A percentile compares a stretch with the other conserved stretches of the same genome.
Conservation (phyloP, 2,329 filamentous ascomycete species). For the Metarhizium humberi region DNA sequence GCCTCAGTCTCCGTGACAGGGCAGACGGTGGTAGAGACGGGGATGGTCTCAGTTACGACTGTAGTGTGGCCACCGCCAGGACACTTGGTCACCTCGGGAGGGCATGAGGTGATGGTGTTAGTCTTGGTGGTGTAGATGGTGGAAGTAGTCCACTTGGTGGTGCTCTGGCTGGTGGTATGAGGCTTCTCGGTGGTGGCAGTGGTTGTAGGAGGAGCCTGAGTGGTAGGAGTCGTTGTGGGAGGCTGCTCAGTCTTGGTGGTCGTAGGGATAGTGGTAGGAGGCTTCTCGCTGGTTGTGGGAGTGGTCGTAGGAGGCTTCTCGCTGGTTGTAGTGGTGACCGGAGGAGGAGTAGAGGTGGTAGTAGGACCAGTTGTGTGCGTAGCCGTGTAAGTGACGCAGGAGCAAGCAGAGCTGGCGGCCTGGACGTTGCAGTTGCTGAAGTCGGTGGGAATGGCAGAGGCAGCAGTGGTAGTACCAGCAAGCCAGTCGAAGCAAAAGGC, state of each 20-base stretch:
- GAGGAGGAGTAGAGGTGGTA: conserved; percentile 6
- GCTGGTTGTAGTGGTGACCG: conserved; percentile 3
- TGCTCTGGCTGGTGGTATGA: conserved; percentile 5
- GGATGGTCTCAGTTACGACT: conserved; percentile 18
- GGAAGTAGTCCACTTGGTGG: conserved; percentile 18
- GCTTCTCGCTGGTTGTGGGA: conserved; percentile 3
- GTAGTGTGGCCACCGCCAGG: conserved; percentile 17
- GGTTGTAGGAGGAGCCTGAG: conserved; percentile 4
- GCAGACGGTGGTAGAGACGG: conserved; percentile 32
- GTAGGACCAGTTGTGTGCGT: conserved; percentile 14
- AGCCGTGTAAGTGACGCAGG: conserved; percentile 26
- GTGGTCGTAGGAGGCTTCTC: neutral
- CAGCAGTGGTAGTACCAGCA: conserved; percentile 16
- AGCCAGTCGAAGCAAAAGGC: conserved; percentile 25
- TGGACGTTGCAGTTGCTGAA: conserved; percentile 20
- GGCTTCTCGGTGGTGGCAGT: conserved; percentile 4
- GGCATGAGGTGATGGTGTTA: conserved; percentile 20
- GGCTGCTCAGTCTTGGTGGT: conserved; percentile 6
- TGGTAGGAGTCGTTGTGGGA: conserved; percentile 5
- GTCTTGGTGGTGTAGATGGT: conserved; percentile 20
- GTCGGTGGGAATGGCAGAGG: conserved; percentile 19
- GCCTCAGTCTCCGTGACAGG: conserved; percentile 22
- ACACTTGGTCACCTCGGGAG: conserved; percentile 20
- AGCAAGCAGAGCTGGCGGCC: conserved; percentile 24
- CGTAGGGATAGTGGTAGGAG: conserved; percentile 6